Base-by-base conservation (phyloP, 805 yeast genomes). In the Suhomyces sp. region DNA sequence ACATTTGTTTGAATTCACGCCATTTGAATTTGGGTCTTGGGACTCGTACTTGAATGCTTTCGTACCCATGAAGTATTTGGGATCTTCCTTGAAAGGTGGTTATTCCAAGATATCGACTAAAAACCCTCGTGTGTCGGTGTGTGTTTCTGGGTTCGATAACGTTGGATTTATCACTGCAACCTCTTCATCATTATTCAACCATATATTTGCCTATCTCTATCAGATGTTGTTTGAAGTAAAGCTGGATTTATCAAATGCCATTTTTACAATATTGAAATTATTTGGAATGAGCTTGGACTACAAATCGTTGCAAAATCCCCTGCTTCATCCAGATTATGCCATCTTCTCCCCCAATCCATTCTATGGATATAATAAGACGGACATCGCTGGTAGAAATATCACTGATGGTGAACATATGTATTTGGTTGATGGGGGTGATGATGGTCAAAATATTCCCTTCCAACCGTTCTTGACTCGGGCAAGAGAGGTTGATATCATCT, bases 11-110 rank as follows among this genome's bases (percentile, higher is more conserved):
- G 87, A 81, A 52, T 72, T 81, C 44, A 76, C 73, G 10, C 85
- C 85, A 0, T 77, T 56, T 48, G 88, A 81, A 38, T 79, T 79
- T 60, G 87, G 87, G 0, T 76, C 83, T 0, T 81, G 85, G 84
- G 83, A 79, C 42, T 41, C 60, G 10, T 53, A 54, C 25, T 43
- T 73, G 21, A 56, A 64, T 23, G 60, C 75, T 4, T 81, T 81
- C 44, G 60, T 72, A 3, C 65, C 73, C n/a, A 44, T 73, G 25
- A 67, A 65, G 39, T 79, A 70, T 44, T 51, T 81, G 18, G 87
- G 87, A 0, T 62, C 83, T 0, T 36, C 56, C 2, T 49, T 79
- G 7, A 39, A 42, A 17, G 58, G 67, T 29, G 85, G 85, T 0
- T 42, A 38, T 8, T 63, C 79, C 0, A 36, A 42, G 1, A 43